A percentile compares a stretch with the other conserved stretches of the same genome.
Conservation (phyloP, 352 stramenopile genomes). For the Pythium sp. region DNA sequence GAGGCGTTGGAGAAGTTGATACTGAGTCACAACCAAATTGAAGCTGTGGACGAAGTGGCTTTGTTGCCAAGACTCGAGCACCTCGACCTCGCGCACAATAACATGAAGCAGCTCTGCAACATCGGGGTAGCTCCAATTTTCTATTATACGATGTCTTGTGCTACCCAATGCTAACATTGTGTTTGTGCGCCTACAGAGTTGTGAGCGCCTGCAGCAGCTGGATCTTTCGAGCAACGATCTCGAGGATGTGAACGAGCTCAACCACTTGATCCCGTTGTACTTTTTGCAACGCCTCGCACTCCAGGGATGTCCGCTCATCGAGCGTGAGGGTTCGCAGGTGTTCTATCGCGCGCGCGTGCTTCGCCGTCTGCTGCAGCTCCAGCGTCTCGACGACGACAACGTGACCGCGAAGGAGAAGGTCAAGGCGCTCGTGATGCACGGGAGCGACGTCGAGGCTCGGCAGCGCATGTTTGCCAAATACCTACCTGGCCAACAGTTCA, state of each 20-base stretch:
- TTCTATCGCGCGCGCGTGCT: conserved; percentile 68
- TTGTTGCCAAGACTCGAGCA: conserved; percentile 44
- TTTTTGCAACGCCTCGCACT: conserved; percentile 50
- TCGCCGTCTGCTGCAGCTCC: conserved; percentile 53
- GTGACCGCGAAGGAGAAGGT: conserved; percentile 73
- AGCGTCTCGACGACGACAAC: conserved; percentile 44
- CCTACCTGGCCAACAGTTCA: conserved; percentile 51
- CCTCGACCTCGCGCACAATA: conserved; percentile 62
- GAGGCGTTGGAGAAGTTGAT: conserved; percentile 49
- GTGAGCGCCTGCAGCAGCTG: conserved; percentile 44
- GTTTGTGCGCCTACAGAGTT: conserved; percentile 31
- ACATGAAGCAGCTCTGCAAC: conserved; percentile 32
- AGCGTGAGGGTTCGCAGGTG: conserved; percentile 28
- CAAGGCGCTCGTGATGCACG: conserved; percentile 75
- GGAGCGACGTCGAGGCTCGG: conserved; percentile 55
- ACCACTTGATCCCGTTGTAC: conserved; percentile 39
- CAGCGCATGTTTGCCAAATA: conserved; percentile 54
- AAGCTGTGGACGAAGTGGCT: conserved; percentile 40
- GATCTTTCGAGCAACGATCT: conserved; percentile 53
- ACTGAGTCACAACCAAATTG: conserved; percentile 57
- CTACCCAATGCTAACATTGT: background rate
- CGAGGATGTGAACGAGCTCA: conserved; percentile 59
- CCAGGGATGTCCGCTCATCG: conserved; percentile 37
- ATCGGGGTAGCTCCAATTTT: conserved; percentile 30
- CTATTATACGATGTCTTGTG: background rate